phyloP scores from a whole-genome alignment of 345 rosid genomes.

The Noccaea bulbosa region DNA sequence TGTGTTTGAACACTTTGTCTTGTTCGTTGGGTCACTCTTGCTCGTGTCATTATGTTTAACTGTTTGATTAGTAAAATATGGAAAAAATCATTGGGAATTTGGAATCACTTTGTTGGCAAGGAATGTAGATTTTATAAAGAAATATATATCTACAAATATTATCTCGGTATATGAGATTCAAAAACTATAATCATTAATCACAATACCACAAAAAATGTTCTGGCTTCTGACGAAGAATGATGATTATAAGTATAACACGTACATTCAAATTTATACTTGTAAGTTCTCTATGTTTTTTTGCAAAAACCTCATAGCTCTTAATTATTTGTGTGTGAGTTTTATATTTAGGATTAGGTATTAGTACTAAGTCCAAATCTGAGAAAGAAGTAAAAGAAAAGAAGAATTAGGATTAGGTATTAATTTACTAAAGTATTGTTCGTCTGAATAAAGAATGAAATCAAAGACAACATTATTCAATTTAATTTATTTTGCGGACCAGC shows the following conservation, averaged over 20 bases:
- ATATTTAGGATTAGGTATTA: background rate
- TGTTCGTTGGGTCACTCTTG: constrained; percentile 30
- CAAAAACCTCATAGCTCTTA: background rate
- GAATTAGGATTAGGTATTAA: background rate
- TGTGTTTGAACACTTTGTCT: constrained; percentile 37
- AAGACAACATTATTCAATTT: constrained; percentile 21
- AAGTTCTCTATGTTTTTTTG: background rate
- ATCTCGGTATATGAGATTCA: background rate
- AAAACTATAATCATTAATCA: constrained; percentile 3
- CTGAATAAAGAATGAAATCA: constrained; percentile 3
- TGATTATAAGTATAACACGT: background rate
- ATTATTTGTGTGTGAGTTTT: background rate
- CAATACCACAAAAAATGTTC: background rate
- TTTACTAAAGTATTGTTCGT: background rate
- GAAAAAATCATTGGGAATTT: background rate
- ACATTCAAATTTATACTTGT: background rate
- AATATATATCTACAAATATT: background rate
- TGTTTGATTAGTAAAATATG: background rate
- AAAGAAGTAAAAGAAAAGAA: background rate
- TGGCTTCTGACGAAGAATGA: constrained; percentile 4
- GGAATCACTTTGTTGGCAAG: background rate
- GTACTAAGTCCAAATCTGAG: constrained; percentile 16
- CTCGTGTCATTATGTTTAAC: constrained; percentile 47
- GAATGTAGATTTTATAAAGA: background rate
- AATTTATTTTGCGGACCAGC: constrained; percentile 20